A percentile compares a stretch with the other conserved stretches of the same genome.
Evolutionary conservation across 257 asterid species (phyloP).

Genomic region (Echium plantagineum): DNA sequence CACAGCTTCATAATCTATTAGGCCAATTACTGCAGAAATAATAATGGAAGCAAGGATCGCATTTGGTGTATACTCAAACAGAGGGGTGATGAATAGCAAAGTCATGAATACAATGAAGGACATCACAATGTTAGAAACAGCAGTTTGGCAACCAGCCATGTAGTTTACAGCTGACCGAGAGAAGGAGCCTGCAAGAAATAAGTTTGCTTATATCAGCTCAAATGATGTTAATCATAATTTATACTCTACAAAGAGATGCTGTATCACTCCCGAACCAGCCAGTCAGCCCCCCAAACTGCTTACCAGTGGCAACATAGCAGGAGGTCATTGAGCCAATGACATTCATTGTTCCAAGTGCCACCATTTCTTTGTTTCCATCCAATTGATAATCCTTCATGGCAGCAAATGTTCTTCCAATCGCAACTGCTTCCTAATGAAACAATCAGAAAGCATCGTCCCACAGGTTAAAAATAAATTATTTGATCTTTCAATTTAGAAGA

Average conservation of each 20-base stretch:
- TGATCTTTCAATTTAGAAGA: neutral
- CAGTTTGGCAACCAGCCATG: constrained; percentile 67
- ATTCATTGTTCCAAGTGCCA: constrained; percentile 70
- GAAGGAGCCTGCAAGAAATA: constrained; percentile 24
- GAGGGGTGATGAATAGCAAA: constrained; percentile 44
- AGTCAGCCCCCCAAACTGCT: neutral
- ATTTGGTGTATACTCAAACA: constrained; percentile 65
- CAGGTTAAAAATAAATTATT: neutral
- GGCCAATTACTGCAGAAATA: constrained; percentile 51
- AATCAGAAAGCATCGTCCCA: neutral
- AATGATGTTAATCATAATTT: neutral
- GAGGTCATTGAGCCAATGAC: constrained; percentile 64
- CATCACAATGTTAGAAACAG: constrained; percentile 67
- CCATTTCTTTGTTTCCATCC: constrained; percentile 78
- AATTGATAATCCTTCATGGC: constrained; percentile 61
- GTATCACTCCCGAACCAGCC: neutral
- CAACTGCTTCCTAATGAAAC: constrained; percentile 55
- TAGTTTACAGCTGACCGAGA: constrained; percentile 38
- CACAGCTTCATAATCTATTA: constrained; percentile 48
- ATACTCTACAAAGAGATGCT: neutral
- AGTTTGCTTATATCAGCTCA: neutral
- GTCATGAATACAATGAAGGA: constrained; percentile 46
- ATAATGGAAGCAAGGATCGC: constrained; percentile 66
- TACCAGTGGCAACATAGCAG: constrained; percentile 68
- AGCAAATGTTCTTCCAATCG: constrained; percentile 74